These are phyloP conservation scores for Spizellomyces punctatus DNA, from an alignment of 192 early-diverging fungal species.

Conservation along the genomic window DNA sequence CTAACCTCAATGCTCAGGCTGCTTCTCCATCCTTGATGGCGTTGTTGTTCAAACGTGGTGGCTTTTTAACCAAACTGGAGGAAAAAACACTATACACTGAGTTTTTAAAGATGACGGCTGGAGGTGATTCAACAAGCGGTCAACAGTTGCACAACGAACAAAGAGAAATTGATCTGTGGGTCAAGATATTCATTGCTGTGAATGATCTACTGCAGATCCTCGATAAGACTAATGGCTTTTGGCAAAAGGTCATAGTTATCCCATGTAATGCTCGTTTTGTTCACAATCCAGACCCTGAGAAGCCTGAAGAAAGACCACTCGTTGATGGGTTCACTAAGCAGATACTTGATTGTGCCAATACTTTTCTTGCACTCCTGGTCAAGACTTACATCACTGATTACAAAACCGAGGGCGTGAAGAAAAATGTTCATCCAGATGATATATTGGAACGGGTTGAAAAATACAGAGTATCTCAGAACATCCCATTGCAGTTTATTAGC, in stretches of 20 bases:
- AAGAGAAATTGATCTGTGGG: not conserved
- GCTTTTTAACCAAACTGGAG: slow-evolving; percentile 1
- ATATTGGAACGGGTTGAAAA: not conserved
- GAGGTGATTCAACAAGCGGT: not conserved
- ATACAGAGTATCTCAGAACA: not conserved
- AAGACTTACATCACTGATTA: not conserved
- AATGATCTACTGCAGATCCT: not conserved
- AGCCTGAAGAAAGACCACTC: not conserved
- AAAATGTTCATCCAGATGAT: not conserved
- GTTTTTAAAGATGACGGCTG: not conserved
- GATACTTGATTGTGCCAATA: not conserved
- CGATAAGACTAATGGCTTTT: slow-evolving; percentile 2
- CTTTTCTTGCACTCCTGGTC: slow-evolving; percentile 4
- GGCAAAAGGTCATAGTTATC: not conserved
- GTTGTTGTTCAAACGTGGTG: not conserved
- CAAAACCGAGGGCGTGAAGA: not conserved
- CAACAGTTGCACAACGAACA: not conserved
- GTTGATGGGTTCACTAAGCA: not conserved
- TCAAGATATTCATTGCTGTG: not conserved
- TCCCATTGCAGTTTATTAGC: not conserved
- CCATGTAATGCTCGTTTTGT: not conserved
- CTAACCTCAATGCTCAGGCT: not conserved
- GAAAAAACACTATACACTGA: slow-evolving; percentile 1
- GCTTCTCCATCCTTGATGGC: not conserved
- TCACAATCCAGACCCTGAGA: not conserved